Evolutionary conservation across 108 stramenopile species (phyloP).

Genomic region (Aurantiochytrium sp.): DNA sequence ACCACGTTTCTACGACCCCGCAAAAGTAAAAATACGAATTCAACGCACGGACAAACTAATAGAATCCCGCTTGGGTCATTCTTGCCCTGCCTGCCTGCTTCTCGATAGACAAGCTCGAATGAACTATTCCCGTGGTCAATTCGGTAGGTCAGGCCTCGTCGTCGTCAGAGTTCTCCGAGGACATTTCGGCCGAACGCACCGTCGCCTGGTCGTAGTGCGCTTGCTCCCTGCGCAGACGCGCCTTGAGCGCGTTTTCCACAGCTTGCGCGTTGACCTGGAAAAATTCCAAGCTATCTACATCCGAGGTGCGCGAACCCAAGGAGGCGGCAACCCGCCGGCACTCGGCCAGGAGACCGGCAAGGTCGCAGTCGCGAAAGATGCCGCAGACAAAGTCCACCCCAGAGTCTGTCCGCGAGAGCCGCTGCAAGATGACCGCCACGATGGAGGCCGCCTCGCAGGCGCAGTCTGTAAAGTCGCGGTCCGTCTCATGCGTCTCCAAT

Average conservation of each 20-base stretch:
- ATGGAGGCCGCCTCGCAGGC: not conserved
- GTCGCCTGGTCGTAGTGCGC: too few species aligned
- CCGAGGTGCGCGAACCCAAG: not conserved
- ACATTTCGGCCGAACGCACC: too few species aligned
- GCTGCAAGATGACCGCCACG: not conserved
- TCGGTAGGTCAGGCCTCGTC: too few species aligned
- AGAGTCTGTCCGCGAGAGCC: not conserved
- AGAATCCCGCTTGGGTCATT: too few species aligned
- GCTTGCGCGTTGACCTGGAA: not conserved
- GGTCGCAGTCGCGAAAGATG: not conserved
- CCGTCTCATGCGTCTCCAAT: not conserved
- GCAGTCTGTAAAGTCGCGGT: not conserved
- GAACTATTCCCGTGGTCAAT: too few species aligned
- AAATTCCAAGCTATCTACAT: not conserved
- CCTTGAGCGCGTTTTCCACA: not conserved
- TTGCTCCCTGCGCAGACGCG: too few species aligned
- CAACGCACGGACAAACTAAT: too few species aligned
- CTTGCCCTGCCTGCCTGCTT: too few species aligned
- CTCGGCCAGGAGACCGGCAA: not conserved
- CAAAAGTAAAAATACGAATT: too few species aligned
- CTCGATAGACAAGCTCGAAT: too few species aligned
- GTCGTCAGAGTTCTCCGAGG: too few species aligned
- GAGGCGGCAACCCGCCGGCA: not conserved
- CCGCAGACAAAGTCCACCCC: not conserved
- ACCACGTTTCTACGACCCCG: too few species aligned